Conservation (phyloP, 331 rosid species). For the Stylosanthes scabra region DNA sequence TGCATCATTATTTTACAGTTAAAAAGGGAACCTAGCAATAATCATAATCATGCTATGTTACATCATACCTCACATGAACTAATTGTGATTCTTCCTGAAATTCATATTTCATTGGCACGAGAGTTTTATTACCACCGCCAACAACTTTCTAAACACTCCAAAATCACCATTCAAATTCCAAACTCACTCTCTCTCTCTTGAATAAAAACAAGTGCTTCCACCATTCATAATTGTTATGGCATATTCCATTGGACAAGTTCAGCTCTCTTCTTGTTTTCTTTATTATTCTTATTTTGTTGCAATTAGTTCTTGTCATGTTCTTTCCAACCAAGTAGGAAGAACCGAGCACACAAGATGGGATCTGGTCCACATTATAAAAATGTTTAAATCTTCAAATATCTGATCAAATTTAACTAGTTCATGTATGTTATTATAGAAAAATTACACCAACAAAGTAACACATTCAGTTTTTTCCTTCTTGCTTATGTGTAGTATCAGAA, state of each 20-base stretch:
- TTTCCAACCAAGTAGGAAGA: too few species aligned
- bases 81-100: not conserved
- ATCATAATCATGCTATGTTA: not conserved
- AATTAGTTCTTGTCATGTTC: not conserved
- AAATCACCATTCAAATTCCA: not conserved
- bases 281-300: not conserved
- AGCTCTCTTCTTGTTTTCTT: not conserved
- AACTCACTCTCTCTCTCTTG: not conserved
- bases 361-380: too few species aligned
- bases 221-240: not conserved
- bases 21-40: not conserved
- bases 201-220: not conserved
- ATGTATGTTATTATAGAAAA: too few species aligned
- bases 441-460: too few species aligned
- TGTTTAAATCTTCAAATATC: too few species aligned
- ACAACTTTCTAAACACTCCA: not conserved
- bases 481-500: too few species aligned
- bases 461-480: too few species aligned
- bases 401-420: too few species aligned
- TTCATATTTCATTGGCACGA: not conserved
- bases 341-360: too few species aligned
- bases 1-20: constrained; percentile 1
- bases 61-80: not conserved
- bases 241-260: constrained; percentile 4
- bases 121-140: not conserved